These are phyloP conservation scores for Xylariaceae sp. DNA, from an alignment of 2,329 filamentous ascomycete genomes.

Conservation along the genomic window DNA sequence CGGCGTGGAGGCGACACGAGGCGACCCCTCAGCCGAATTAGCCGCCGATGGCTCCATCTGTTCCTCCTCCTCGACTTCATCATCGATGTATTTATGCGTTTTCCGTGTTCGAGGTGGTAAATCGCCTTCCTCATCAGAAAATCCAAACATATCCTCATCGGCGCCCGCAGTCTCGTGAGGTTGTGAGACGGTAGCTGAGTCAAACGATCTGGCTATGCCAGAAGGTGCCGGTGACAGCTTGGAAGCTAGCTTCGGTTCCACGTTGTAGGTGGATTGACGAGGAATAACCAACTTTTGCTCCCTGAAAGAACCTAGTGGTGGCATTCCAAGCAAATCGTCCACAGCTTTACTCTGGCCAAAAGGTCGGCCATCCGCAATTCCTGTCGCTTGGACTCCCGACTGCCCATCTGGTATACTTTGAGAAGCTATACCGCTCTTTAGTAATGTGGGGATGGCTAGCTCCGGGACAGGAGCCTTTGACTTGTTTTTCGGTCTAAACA, in stretches of 20 bases:
- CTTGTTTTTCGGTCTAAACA: slow-evolving; percentile 20
- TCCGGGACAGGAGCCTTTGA: slow-evolving; percentile 2
- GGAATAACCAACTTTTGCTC: slow-evolving; percentile 28
- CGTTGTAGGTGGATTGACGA: neutral
- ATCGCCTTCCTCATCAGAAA: slow-evolving; percentile 32
- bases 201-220: slow-evolving; percentile 3
- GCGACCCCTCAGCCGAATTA: slow-evolving; percentile 10
- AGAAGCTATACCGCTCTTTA: neutral
- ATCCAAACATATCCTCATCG: slow-evolving; percentile 42
- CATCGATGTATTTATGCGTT: slow-evolving; percentile 31
- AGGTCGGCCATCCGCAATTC: slow-evolving; percentile 14
- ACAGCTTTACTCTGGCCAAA: slow-evolving; percentile 15
- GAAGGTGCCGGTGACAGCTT: neutral
- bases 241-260: slow-evolving; percentile 2
- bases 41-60: slow-evolving; percentile 16
- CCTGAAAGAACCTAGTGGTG: slow-evolving; percentile 28
- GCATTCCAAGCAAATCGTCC: slow-evolving; percentile 29
- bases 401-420: neutral
- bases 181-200: neutral
- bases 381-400: neutral
- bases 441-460: neutral
- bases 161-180: neutral
- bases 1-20: slow-evolving; percentile 38
- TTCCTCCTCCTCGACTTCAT: slow-evolving; percentile 30
- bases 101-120: slow-evolving; percentile 19